Conservation (phyloP, 1,284 basidiomycete species). For the Puccinia hordei region DNA sequence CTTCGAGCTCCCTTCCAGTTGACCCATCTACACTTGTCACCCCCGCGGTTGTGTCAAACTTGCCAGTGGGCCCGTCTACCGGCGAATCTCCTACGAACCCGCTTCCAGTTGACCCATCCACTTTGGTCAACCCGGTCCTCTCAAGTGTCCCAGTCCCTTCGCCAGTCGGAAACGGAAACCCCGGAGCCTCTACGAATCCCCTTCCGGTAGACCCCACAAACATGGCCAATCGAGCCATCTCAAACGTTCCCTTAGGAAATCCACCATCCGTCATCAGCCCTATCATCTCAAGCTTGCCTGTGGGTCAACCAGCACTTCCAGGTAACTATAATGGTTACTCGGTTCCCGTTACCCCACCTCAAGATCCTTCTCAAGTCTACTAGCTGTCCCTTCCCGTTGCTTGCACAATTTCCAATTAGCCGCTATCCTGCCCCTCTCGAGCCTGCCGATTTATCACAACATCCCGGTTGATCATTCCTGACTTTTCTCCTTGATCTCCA, state of each 20-base stretch:
- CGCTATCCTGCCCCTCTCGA: no score
- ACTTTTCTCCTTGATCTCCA: no score
- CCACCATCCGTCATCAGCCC: neutral
- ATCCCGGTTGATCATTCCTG: no score
- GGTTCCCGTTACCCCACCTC: neutral
- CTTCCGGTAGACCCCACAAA: neutral
- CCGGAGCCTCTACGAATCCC: neutral
- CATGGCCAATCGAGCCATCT: neutral
- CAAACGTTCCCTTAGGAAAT: neutral
- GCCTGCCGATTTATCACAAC: no score
- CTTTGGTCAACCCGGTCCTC: neutral
- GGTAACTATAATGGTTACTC: neutral
- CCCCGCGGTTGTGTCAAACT: neutral
- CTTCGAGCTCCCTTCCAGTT: neutral
- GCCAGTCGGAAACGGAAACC: neutral
- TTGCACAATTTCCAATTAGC: no score
- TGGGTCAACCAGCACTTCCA: no score
- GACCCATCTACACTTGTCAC: neutral
- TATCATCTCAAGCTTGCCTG: neutral
- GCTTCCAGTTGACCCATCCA: constrained; percentile 6
- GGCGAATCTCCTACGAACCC: neutral
- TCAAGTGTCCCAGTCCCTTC: neutral
- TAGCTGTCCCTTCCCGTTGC: no score
- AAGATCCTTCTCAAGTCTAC: no score
- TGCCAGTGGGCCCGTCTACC: neutral